These are phyloP conservation scores for Puccinia brachypodii DNA, from an alignment of 1,284 basidiomycete genomes.

Conservation along the genomic window DNA sequence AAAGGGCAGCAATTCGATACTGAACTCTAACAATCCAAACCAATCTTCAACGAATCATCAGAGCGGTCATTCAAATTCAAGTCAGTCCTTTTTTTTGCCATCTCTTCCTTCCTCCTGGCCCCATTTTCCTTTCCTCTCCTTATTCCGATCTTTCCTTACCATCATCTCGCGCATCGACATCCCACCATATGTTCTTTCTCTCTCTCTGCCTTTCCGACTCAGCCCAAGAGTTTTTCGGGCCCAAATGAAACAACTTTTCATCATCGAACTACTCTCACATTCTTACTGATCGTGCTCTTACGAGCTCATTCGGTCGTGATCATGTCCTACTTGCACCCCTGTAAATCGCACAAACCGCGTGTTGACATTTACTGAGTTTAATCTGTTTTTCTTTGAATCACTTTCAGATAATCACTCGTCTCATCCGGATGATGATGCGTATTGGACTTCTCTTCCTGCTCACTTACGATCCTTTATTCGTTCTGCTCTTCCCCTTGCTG, in stretches of 20 bases:
- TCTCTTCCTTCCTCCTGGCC: neutral
- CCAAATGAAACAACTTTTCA: neutral
- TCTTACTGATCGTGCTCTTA: neutral
- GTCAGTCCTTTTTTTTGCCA: slow-evolving; percentile 5
- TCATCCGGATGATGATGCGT: slow-evolving; percentile 61
- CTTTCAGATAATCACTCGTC: slow-evolving; percentile 24
- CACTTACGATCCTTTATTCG: slow-evolving; percentile 64
- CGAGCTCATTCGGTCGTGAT: neutral
- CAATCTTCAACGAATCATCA: slow-evolving; percentile 24
- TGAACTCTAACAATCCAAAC: slow-evolving; percentile 23
- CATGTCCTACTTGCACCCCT: neutral
- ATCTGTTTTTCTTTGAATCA: neutral
- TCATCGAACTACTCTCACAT: neutral
- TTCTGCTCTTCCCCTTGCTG: slow-evolving; percentile 62
- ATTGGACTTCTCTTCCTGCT: slow-evolving; percentile 64
- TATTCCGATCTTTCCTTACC: neutral
- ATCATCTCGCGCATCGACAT: neutral
- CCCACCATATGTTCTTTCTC: neutral
- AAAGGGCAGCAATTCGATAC: slow-evolving; percentile 27
- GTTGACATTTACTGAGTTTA: neutral
- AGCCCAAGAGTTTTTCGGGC: neutral
- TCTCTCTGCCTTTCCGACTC: neutral
- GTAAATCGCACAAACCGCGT: neutral
- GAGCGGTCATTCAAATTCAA: slow-evolving; percentile 17
- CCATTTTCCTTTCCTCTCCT: neutral